Evolutionary conservation across 371 early-diverging fungal species (phyloP).

Genomic region (Coemansia sp.): DNA sequence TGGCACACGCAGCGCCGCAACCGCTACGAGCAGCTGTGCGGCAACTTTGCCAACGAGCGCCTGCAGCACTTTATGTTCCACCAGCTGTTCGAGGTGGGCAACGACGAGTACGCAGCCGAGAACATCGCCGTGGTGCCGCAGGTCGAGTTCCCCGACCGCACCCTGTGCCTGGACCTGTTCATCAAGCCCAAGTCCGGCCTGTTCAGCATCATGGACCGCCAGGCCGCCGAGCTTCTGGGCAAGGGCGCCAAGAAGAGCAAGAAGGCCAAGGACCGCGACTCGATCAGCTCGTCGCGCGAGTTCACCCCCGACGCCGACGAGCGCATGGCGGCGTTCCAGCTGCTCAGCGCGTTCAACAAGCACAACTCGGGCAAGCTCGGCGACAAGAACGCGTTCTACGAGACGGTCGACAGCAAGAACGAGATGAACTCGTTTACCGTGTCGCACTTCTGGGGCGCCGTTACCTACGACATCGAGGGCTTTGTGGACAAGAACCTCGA

Average conservation of each 20-base stretch:
- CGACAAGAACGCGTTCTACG: slow-evolving; percentile 46
- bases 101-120: slow-evolving; percentile 57
- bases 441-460: slow-evolving; percentile 75
- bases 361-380: slow-evolving; percentile 33
- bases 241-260: slow-evolving; percentile 26
- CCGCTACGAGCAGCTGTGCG: slow-evolving; percentile 75
- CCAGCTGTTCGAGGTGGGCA: slow-evolving; percentile 63
- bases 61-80: slow-evolving; percentile 67
- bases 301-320: slow-evolving; percentile 30
- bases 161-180: slow-evolving; percentile 61
- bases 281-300: slow-evolving; percentile 30
- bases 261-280: slow-evolving; percentile 16
- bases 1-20: slow-evolving; percentile 58
- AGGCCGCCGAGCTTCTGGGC: slow-evolving; percentile 47
- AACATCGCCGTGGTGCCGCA: slow-evolving; percentile 53
- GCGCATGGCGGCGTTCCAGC: slow-evolving; percentile 43
- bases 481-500: slow-evolving; percentile 77
- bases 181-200: slow-evolving; percentile 57
- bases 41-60: slow-evolving; percentile 81
- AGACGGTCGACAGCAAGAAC: slow-evolving; percentile 47
- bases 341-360: slow-evolving; percentile 46
- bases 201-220: slow-evolving; percentile 68
- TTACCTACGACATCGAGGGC: slow-evolving; percentile 65
- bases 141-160: slow-evolving; percentile 60
- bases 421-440: slow-evolving; percentile 67